Evolutionary conservation across 208 protist species (phyloP).

Genomic region (Leishmania tropica): DNA sequence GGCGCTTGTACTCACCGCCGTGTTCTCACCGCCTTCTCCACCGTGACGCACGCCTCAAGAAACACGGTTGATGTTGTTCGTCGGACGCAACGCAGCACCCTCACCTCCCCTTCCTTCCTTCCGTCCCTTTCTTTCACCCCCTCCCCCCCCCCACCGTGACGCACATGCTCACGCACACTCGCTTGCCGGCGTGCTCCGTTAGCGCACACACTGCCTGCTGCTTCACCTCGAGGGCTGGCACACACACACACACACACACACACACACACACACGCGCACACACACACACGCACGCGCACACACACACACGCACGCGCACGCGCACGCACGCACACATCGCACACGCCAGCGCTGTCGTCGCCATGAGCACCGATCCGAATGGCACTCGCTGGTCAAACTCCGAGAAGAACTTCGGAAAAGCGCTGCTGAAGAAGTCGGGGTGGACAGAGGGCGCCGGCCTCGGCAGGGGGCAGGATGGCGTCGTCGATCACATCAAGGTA

Average conservation of each 20-base stretch:
- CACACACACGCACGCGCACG: not conserved
- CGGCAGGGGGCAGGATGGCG: constrained; percentile 86
- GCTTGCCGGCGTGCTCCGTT: not conserved
- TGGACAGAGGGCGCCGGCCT: constrained; percentile 92
- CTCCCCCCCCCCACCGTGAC: no score
- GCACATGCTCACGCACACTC: not conserved
- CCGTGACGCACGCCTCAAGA: not conserved
- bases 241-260: not conserved
- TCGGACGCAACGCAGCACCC: not conserved
- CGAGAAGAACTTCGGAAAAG: constrained; percentile 82
- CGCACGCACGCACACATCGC: no score
- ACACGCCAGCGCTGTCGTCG: not conserved
- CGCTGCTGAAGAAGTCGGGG: constrained; percentile 89
- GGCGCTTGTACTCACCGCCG: not conserved
- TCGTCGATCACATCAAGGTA: constrained; percentile 86
- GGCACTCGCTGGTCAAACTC: constrained; percentile 81
- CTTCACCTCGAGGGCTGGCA: not conserved
- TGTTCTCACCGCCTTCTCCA: not conserved
- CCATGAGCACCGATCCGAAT: constrained; percentile 86
- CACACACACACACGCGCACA: not conserved
- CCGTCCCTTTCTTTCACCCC: not conserved
- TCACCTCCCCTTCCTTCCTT: not conserved
- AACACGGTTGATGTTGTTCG: not conserved
- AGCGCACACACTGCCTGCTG: not conserved
- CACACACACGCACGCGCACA: not conserved